Base-by-base conservation (phyloP, 345 rosid genomes). In the Hypericum androsaemum region DNA sequence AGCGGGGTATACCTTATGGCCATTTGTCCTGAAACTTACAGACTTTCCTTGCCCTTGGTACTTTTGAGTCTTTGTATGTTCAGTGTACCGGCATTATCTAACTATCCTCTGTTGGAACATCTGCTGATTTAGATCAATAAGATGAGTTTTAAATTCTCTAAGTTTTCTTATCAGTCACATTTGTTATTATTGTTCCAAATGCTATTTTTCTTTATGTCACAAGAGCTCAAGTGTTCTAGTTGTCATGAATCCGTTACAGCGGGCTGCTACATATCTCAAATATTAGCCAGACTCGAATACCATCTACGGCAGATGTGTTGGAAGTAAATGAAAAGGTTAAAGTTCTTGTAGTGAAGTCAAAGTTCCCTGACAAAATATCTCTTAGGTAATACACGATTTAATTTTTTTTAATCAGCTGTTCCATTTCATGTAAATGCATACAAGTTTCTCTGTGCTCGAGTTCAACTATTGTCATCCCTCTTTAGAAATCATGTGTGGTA, bases 241-340 rank as follows among this genome's bases (percentile, higher is more conserved):
- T 6, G 7, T 47, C 62, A 5, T 47, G 39, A 15, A 37, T 50
- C 11, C 42, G 17, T 69, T 66, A 43, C 80, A 87, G 98, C 60
- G 95, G 98, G 53, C 73, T 90, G 74, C 73, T 90, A 62, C 98
- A 90, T 71, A 81, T 87, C 56, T 87, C 98, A 43, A 87, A 84
- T 61, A 78, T 87, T 53, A 75, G 84, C 39, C 67, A 65, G 38
- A 50, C 48, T 44, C 76, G 80, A 39, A 58, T 90, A 55, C 65
- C 74, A 60, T 69, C 87, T 14, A 81, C 87, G 9, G 61, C 57
- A 12, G 88, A 90, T 57, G 61, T 84, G 43, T 89, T 90, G 62
- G 63, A 77, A 35, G 79, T 78, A 52, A 90, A 68, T 10, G 95
- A 90, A 77, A 71, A 65, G 42, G 75, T 87, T 44, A 87, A 81